Conservation (phyloP, 257 asterid species). For the Nyctanthes arbortristis region DNA sequence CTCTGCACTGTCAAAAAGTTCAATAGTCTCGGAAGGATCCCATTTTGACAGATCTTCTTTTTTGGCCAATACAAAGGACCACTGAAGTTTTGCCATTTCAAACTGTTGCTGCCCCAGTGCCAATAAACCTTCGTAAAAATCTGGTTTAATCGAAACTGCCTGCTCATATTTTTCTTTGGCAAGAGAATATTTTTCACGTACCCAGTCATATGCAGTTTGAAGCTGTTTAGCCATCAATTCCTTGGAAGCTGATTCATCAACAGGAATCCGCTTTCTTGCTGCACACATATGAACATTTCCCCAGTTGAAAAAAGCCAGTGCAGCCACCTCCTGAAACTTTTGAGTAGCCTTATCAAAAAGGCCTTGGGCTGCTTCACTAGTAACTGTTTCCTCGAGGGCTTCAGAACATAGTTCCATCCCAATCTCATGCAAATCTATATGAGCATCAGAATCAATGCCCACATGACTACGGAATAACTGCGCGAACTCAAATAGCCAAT, state of each 20-base stretch:
- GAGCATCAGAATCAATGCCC: constrained; percentile 93
- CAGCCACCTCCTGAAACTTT: constrained; percentile 92
- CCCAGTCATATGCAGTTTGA: constrained; percentile 37
- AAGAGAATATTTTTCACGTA: constrained; percentile 67
- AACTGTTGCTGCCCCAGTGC: constrained; percentile 28
- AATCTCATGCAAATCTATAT: constrained; percentile 83
- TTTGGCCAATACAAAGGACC: constrained; percentile 84
- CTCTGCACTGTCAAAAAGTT: constrained; percentile 76
- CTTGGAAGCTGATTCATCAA: constrained; percentile 73
- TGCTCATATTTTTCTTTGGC: constrained; percentile 83
- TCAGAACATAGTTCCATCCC: constrained; percentile 96
- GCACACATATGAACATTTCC: constrained; percentile 98
- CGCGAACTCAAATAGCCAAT: constrained; percentile 94
- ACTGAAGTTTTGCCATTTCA: constrained; percentile 94
- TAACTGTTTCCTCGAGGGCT: constrained; percentile 89
- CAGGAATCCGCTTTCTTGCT: constrained; percentile 86
- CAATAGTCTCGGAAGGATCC: constrained; percentile 80
- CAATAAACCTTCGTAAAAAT: constrained; percentile 21
- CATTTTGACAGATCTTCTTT: constrained; percentile 71
- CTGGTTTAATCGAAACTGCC: constrained; percentile 70
- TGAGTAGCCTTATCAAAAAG: constrained; percentile 80
- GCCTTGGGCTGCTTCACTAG: constrained; percentile 81
- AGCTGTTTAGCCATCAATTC: constrained; percentile 69
- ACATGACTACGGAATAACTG: constrained; percentile 90
- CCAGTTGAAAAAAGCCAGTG: constrained; percentile 95